Percentiles rank a stretch among this genome's conserved stretches.
Conservation (phyloP, 805 yeast species). For the Ogataea haglerorum region DNA sequence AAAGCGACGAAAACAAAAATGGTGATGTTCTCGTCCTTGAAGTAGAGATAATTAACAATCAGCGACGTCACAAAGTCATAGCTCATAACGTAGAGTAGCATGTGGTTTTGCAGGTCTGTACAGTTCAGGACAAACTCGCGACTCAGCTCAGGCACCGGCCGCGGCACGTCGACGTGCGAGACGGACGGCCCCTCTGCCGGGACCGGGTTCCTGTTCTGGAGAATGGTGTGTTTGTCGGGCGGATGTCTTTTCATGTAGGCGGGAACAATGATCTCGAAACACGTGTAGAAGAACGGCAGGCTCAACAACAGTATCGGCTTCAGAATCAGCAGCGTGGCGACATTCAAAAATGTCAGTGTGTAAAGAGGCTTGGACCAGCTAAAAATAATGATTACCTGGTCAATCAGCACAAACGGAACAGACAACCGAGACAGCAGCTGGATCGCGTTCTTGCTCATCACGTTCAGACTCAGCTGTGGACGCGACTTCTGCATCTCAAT, state of each 20-base stretch:
- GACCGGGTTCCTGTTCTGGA: slow-evolving; percentile 37
- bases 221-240: slow-evolving; percentile 46
- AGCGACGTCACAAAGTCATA: slow-evolving; percentile 56
- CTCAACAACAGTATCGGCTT: slow-evolving; percentile 55
- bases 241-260: slow-evolving; percentile 59
- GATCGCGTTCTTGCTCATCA: slow-evolving; percentile 67
- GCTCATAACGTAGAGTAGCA: slow-evolving; percentile 57
- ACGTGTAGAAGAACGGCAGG: slow-evolving; percentile 52
- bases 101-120: slow-evolving; percentile 81
- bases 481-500: slow-evolving; percentile 57
- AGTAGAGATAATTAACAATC: slow-evolving; percentile 57
- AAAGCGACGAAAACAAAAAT: slow-evolving; percentile 43
- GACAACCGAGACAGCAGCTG: slow-evolving; percentile 60
- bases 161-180: slow-evolving; percentile 47
- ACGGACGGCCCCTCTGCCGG: slow-evolving; percentile 53
- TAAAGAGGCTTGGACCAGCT: slow-evolving; percentile 63
- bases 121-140: slow-evolving; percentile 73
- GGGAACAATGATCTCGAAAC: slow-evolving; percentile 62
- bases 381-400: slow-evolving; percentile 50
- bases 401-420: slow-evolving; percentile 57
- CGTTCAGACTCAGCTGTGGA: slow-evolving; percentile 66
- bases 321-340: slow-evolving; percentile 41
- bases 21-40: slow-evolving; percentile 59
- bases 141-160: slow-evolving; percentile 75
- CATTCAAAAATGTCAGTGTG: slow-evolving; percentile 52